phyloP scores from a whole-genome alignment of 1,139 yeast genomes.

The Yamadazyma atmosphaerica region DNA sequence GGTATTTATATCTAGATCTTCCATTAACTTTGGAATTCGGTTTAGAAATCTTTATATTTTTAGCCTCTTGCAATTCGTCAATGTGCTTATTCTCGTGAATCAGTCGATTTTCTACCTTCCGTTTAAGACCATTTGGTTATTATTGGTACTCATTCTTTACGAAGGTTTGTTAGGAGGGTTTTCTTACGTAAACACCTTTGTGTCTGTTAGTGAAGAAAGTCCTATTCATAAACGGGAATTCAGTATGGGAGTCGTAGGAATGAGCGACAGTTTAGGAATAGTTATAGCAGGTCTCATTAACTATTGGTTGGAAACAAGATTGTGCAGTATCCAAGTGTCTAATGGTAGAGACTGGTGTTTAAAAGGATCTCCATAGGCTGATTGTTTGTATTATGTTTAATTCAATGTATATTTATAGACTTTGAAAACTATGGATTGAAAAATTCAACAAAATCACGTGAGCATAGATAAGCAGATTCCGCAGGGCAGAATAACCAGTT shows the following conservation, averaged over 20 bases:
- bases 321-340: slow-evolving; percentile 70
- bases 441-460: neutral
- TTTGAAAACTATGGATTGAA: neutral
- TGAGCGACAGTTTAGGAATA: slow-evolving; percentile 88
- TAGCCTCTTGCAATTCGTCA: slow-evolving; percentile 66
- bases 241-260: slow-evolving; percentile 90
- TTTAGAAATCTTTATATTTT: slow-evolving; percentile 59
- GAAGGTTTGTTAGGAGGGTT: slow-evolving; percentile 92
- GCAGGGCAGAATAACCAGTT: neutral
- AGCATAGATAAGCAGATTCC: neutral
- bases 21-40: slow-evolving; percentile 63
- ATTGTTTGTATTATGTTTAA: neutral
- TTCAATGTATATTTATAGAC: neutral
- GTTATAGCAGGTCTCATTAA: slow-evolving; percentile 78
- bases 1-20: slow-evolving; percentile 86
- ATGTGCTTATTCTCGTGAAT: slow-evolving; percentile 54
- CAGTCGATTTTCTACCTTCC: slow-evolving; percentile 71
- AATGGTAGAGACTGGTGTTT: slow-evolving; percentile 67
- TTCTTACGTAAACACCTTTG: slow-evolving; percentile 84
- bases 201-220: slow-evolving; percentile 69
- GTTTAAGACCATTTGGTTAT: slow-evolving; percentile 52
- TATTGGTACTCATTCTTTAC: slow-evolving; percentile 67
- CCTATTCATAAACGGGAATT: slow-evolving; percentile 66
- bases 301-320: slow-evolving; percentile 65
- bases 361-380: neutral